Evolutionary conservation across 139 green algal species (phyloP).

Genomic region (Micractinium conductrix): DNA sequence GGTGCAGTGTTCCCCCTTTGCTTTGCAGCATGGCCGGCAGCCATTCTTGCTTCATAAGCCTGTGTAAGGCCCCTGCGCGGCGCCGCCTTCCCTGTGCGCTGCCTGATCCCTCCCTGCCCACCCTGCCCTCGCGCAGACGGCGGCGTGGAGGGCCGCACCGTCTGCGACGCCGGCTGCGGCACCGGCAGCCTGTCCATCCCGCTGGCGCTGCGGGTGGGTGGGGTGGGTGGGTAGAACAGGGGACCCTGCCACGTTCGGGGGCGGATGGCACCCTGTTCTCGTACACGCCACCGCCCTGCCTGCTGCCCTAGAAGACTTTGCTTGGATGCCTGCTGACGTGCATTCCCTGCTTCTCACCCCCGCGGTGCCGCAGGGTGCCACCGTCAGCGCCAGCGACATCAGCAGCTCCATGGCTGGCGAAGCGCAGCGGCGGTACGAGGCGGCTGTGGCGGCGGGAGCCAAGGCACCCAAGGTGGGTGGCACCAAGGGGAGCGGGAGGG

Average conservation of each 20-base stretch:
- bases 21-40: too few species aligned
- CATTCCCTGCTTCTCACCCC: neutral
- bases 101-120: neutral
- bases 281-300: neutral
- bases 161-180: constrained; percentile 94
- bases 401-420: constrained; percentile 84
- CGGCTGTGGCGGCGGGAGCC: constrained; percentile 47
- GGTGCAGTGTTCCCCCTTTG: too few species aligned
- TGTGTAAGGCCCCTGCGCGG: too few species aligned
- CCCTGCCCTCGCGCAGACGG: constrained; percentile 71
- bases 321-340: too few species aligned
- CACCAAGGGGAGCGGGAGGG: too few species aligned
- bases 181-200: constrained; percentile 89
- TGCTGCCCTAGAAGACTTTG: too few species aligned
- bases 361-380: constrained; percentile 60
- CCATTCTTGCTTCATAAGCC: too few species aligned
- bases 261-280: neutral
- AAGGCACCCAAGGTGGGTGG: constrained; percentile 35
- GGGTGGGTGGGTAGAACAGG: neutral
- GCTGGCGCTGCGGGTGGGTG: constrained; percentile 68
- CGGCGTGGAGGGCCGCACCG: constrained; percentile 73
- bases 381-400: constrained; percentile 92
- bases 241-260: neutral
- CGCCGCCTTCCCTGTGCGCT: too few species aligned
- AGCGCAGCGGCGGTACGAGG: constrained; percentile 60